phyloP scores from a whole-genome alignment of 768 basidiomycete species.

The Lenzites betulinus region DNA sequence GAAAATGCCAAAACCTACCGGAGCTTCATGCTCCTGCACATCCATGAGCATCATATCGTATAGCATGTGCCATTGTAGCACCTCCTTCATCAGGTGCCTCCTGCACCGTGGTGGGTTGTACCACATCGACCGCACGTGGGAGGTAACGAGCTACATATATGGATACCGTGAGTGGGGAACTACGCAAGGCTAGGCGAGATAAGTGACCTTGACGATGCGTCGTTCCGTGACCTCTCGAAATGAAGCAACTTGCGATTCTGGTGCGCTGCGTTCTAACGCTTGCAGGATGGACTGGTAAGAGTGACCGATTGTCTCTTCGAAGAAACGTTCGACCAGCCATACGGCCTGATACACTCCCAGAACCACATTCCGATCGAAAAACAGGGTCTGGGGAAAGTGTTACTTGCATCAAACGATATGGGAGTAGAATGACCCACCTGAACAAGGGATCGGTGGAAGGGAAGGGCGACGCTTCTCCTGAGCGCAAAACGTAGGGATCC shows the following conservation, averaged over 20 bases:
- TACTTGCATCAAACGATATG: slow-evolving; percentile 1
- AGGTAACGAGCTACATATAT: slow-evolving; percentile 53
- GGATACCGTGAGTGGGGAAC: not conserved
- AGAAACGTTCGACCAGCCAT: slow-evolving; percentile 66
- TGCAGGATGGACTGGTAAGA: slow-evolving; percentile 48
- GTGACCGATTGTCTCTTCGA: slow-evolving; percentile 61
- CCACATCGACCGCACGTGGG: slow-evolving; percentile 63
- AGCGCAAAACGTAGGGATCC: slow-evolving; percentile 49
- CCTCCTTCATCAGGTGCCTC: slow-evolving; percentile 61
- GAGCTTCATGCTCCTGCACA: slow-evolving; percentile 19
- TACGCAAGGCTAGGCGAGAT: not conserved
- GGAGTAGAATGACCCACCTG: slow-evolving; percentile 46
- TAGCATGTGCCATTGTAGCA: slow-evolving; percentile 66
- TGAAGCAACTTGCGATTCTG: not conserved
- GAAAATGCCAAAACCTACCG: slow-evolving; percentile 19
- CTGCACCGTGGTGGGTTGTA: slow-evolving; percentile 69
- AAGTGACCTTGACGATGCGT: slow-evolving; percentile 39
- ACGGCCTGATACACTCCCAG: slow-evolving; percentile 50
- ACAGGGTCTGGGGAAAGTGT: slow-evolving; percentile 46
- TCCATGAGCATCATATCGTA: slow-evolving; percentile 48
- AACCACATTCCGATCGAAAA: slow-evolving; percentile 58
- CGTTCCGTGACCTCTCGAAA: slow-evolving; percentile 43
- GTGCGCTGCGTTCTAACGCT: slow-evolving; percentile 35
- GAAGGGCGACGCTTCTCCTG: slow-evolving; percentile 40
- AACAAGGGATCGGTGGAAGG: slow-evolving; percentile 64